Percentiles rank a stretch among this genome's conserved stretches.
Conservation (phyloP, 2,329 filamentous ascomycete species). For the Colletotrichum tanaceti region DNA sequence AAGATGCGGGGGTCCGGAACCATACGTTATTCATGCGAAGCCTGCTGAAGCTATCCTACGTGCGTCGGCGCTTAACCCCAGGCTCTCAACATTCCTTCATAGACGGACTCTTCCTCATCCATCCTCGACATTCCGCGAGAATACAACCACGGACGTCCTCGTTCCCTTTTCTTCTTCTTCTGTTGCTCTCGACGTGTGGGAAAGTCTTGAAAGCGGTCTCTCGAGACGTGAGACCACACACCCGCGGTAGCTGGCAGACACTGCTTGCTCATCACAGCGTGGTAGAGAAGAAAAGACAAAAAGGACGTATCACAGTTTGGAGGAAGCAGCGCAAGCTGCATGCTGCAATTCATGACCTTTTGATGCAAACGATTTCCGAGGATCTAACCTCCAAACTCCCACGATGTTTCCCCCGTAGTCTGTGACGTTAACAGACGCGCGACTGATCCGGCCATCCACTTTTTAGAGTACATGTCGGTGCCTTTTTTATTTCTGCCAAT, state of each 20-base stretch:
- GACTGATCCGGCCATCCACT: conserved; percentile 55
- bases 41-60: conserved; percentile 40
- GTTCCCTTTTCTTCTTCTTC: conserved; percentile 28
- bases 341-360: conserved; percentile 44
- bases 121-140: conserved; percentile 20
- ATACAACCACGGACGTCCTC: conserved; percentile 15
- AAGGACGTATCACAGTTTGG: conserved; percentile 36
- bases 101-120: conserved; percentile 35
- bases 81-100: conserved; percentile 38
- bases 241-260: conserved; percentile 32
- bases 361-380: conserved; percentile 63
- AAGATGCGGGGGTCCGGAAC: conserved; percentile 8
- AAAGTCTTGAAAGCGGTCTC: conserved; percentile 24
- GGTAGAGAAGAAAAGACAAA: conserved; percentile 13
- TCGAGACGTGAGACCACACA: conserved; percentile 26
- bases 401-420: conserved; percentile 54
- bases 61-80: conserved; percentile 38
- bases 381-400: conserved; percentile 62
- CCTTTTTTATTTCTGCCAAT: conserved; percentile 53
- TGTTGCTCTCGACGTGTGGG: conserved; percentile 27
- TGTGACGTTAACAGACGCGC: conserved; percentile 55
- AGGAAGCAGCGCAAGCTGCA: conserved; percentile 41
- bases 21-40: conserved; percentile 38
- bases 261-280: conserved; percentile 39
- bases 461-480: conserved; percentile 63